Evolutionary conservation across 192 early-diverging fungal species (phyloP), one percentile per base, ranked within the genome.

Genomic region (Umbelopsis sp.): DNA sequence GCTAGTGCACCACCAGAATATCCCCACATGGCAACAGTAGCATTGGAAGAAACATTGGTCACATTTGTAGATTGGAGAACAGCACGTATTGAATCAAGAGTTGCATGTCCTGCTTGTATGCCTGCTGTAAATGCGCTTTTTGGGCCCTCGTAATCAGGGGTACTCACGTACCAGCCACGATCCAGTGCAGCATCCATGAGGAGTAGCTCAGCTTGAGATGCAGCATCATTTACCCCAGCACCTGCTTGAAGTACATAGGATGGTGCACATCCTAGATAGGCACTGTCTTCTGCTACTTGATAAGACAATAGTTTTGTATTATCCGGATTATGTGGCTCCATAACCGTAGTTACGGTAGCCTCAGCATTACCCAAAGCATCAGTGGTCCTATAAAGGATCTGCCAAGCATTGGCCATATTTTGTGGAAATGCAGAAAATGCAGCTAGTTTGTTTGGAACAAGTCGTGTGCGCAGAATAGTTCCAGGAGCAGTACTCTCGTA

Each of bases 1-100:
- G 68, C 68, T 16, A 70, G 49, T 25, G 68, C 68, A 15, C 68
- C 68, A 23, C 68, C 68, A 45, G 51, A 55, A 35, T 70, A 70
- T 13, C 68, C 68, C 51, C 68, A 70, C 22, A 70, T 46, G 21
- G 49, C 49, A 11, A 70, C 50, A 37, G 25, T 41, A 27, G 68
- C 68, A 46, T 48, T 30, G 37, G 15, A 5, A 10, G n/a, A 44
- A 44, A 70, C 33, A 33, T 70, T 70, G 18, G 68, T 70, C 6
- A 41, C 30, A 37, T 70, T 70, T 4, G 33, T 55, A 22, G 33
- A 45, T 8, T 22, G 9, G 18, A 70, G 50, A 18, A 55, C 49
- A 1, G 68, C 68, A 2, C 68, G 51, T 22, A 70, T 53, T 7
- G 50, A 35, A 58, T 70, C 68, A 11, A 70, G 68, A 23, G 51